Evolutionary conservation across 108 stramenopile genomes (phyloP), one percentile per base, ranked within the genome.

Genomic region (Cyclotella baltica): DNA sequence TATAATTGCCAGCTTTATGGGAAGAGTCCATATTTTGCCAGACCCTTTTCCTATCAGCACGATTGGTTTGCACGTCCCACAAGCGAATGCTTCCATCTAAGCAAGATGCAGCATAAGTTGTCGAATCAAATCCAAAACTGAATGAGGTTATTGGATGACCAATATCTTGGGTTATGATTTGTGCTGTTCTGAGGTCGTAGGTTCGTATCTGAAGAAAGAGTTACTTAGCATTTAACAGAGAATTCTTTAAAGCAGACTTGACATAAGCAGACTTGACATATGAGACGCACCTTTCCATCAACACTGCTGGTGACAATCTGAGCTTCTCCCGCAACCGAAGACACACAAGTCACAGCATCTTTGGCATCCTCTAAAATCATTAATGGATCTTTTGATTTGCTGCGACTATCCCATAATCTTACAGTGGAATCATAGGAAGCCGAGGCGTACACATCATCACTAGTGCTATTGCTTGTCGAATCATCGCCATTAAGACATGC

Each of bases 351-450:
- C 2, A 95, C 89, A 0, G 92, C 89, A 84, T 95, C 94, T 35
- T 87, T 90, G 34, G 94, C 94, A 36, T 95, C 91, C 5, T 81
- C 78, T 23, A 92, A 73, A 50, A 86, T 81, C 77, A 92, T 90
- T 34, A 95, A 73, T 19, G 94, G 91, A 27, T 78, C 83, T 34
- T 87, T 53, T 50, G 77, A 84, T 40, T 65, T 47, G 55, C 77
- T 83, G 13, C 91, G 67, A 25, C 80, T 89, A 83, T 95, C 94
- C 91, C 91, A 95, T 20, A 95, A 75, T 27, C 80, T 63, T 0
- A 95, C 94, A 0, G 89, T 90, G 28, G 85, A 87, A 86, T 95
- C 94, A 57, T 93, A 95, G 18, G 86, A 86, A 16, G 88, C 90
- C 18, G 89, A 84, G 13, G 90, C 50, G 37, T 86, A 91, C 9